Percentiles rank a stretch among this genome's conserved stretches.
Evolutionary conservation across 768 basidiomycete species (phyloP).

Genomic region (Suillus brevipes): DNA sequence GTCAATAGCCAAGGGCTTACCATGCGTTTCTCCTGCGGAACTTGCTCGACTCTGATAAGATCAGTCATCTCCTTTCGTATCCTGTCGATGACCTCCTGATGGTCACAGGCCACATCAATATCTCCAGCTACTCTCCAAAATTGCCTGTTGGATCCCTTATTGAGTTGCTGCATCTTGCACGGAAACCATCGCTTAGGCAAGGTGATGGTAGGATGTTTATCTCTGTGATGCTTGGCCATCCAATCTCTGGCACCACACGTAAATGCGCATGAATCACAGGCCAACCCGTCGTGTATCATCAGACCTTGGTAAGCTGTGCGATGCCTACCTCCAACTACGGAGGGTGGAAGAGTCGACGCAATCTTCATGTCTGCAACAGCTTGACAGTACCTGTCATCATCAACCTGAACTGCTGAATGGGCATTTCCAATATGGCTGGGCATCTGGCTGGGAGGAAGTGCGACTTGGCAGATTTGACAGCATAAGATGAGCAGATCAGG

Average conservation of each 20-base stretch:
- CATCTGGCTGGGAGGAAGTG: background rate
- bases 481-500: background rate
- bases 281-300: background rate
- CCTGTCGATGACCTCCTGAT: too few relatives aligned
- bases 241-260: background rate
- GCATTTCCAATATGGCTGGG: background rate
- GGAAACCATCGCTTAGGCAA: background rate
- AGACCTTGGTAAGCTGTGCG: background rate
- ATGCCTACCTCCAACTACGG: background rate
- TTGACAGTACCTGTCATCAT: background rate
- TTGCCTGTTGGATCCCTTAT: background rate
- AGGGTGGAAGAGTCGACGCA: background rate
- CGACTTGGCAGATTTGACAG: background rate
- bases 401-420: background rate
- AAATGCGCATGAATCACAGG: background rate
- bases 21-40: too few relatives aligned
- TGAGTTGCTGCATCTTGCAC: background rate
- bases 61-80: too few relatives aligned
- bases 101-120: background rate
- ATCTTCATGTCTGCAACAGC: background rate
- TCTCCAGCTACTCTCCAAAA: background rate
- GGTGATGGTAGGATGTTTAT: background rate
- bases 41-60: too few relatives aligned
- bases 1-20: too few relatives aligned
- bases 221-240: too few relatives aligned